A percentile compares a stretch with the other conserved stretches of the same genome.
Conservation (phyloP, 108 stramenopile species). For the Mediolabrus comicus region DNA sequence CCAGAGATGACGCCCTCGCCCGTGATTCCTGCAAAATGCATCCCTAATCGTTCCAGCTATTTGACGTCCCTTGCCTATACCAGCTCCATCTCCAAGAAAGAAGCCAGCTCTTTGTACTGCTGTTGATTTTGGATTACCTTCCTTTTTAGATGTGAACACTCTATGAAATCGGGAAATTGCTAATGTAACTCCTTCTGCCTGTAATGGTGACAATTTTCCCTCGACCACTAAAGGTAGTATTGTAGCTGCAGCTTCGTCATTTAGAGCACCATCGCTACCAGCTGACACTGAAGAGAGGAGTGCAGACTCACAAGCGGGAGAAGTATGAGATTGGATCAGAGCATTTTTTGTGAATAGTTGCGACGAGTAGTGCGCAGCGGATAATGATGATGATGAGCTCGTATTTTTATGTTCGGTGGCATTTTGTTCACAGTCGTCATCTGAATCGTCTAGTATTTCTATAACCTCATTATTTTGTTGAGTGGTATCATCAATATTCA, state of each 20-base stretch:
- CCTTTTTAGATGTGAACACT: constrained; percentile 19
- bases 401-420: background rate
- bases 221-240: constrained; percentile 26
- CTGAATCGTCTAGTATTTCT: constrained; percentile 8
- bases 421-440: constrained; percentile 1
- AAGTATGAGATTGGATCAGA: constrained; percentile 41
- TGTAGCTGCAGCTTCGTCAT: constrained; percentile 18
- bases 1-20: constrained; percentile 60
- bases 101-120: constrained; percentile 50
- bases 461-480: background rate
- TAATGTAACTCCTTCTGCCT: constrained; percentile 58
- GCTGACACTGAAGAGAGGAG: constrained; percentile 46
- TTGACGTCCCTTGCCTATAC: constrained; percentile 82
- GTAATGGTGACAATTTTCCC: constrained; percentile 50
- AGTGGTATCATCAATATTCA: background rate
- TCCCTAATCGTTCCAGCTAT: constrained; percentile 58
- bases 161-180: constrained; percentile 50
- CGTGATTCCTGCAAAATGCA: constrained; percentile 40
- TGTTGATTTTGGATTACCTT: background rate
- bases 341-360: background rate
- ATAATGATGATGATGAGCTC: background rate
- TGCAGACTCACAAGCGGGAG: constrained; percentile 53
- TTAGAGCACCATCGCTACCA: constrained; percentile 9
- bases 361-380: background rate
- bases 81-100: constrained; percentile 88